phyloP scores from a whole-genome alignment of 805 yeast species.

The Pichia cephalocereana region DNA sequence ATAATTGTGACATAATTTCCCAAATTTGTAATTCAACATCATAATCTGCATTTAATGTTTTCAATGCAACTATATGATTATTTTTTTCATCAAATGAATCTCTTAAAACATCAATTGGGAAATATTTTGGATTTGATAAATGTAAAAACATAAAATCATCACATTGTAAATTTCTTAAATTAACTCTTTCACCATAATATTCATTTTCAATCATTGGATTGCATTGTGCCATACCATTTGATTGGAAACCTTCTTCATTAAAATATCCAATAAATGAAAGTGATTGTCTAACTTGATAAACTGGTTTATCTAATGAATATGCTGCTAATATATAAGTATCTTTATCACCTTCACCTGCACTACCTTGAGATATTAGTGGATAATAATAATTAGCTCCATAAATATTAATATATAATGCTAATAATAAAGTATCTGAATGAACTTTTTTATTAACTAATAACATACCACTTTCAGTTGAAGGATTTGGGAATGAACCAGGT shows the following conservation, averaged over 20 bases:
- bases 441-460: slow-evolving; percentile 46
- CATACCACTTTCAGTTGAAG: slow-evolving; percentile 65
- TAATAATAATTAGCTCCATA: slow-evolving; percentile 59
- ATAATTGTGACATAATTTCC: slow-evolving; percentile 29
- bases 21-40: slow-evolving; percentile 33
- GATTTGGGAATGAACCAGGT: slow-evolving; percentile 56
- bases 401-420: slow-evolving; percentile 55
- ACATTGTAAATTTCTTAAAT: slow-evolving; percentile 7
- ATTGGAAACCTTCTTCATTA: slow-evolving; percentile 25
- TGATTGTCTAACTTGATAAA: slow-evolving; percentile 42
- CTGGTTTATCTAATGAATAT: slow-evolving; percentile 23
- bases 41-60: slow-evolving; percentile 20
- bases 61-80: slow-evolving; percentile 27
- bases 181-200: slow-evolving; percentile 7
- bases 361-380: slow-evolving; percentile 58
- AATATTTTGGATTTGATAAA: slow-evolving; percentile 48
- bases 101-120: slow-evolving; percentile 19
- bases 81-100: slow-evolving; percentile 4
- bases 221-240: slow-evolving; percentile 37
- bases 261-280: slow-evolving; percentile 45
- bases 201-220: slow-evolving; percentile 32
- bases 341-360: slow-evolving; percentile 74
- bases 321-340: slow-evolving; percentile 72
- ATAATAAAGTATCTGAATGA: slow-evolving; percentile 45
- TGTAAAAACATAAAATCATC: slow-evolving; percentile 40